Evolutionary conservation across 257 asterid genomes (phyloP).

Genomic region (Primulina eburnea): DNA sequence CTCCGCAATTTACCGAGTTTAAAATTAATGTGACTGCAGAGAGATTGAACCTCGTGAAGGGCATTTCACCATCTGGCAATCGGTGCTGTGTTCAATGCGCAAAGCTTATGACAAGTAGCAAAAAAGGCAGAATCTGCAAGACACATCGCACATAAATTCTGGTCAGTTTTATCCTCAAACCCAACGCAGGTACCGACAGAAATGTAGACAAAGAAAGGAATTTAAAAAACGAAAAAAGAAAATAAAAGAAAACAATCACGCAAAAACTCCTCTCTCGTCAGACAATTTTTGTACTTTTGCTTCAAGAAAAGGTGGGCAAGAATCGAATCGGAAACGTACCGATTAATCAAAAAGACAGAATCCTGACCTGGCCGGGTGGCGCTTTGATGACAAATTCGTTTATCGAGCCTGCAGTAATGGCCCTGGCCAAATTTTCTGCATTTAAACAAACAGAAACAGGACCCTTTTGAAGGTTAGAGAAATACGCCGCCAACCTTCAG

Average conservation of each 20-base stretch:
- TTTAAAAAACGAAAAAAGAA: background rate
- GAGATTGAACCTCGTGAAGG: constrained; percentile 51
- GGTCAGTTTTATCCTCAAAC: constrained; percentile 42
- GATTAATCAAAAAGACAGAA: constrained; percentile 41
- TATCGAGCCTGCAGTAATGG: constrained; percentile 42
- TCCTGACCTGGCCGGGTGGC: constrained; percentile 56
- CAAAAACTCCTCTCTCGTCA: constrained; percentile 19
- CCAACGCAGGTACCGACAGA: constrained; percentile 35
- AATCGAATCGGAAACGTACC: constrained; percentile 40
- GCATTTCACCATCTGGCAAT: constrained; percentile 90
- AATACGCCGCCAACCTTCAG: background rate
- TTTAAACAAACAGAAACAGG: background rate
- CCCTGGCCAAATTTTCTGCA: constrained; percentile 32
- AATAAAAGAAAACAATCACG: constrained; percentile 12
- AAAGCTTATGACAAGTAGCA: constrained; percentile 50
- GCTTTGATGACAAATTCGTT: constrained; percentile 31
- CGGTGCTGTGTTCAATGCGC: constrained; percentile 30
- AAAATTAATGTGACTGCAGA: constrained; percentile 25
- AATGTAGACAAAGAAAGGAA: constrained; percentile 3
- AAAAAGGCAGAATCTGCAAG: constrained; percentile 43
- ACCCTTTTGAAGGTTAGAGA: background rate
- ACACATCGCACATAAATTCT: constrained; percentile 47
- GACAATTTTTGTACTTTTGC: constrained; percentile 19
- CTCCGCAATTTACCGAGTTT: constrained; percentile 24
- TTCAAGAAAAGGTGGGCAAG: constrained; percentile 23